Evolutionary conservation across 768 basidiomycete species (phyloP).

Genomic region (Cubamyces sp.): DNA sequence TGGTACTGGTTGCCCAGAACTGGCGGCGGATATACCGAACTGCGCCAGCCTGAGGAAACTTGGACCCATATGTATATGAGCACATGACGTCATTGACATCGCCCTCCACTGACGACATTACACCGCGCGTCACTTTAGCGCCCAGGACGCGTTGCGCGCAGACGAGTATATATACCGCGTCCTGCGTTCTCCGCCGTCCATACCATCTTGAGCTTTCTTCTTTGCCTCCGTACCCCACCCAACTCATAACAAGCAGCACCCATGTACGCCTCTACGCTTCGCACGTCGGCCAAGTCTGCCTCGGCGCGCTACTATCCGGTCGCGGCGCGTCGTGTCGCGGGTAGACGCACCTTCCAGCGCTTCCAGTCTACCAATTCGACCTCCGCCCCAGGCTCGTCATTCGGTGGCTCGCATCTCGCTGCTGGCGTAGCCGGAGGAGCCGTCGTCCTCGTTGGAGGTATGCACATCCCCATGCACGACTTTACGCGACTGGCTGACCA

Average conservation of each 20-base stretch:
- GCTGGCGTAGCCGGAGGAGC: constrained; percentile 38
- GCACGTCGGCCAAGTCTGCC: constrained; percentile 1
- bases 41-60: too few relatives aligned
- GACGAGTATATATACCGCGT: constrained; percentile 8
- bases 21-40: too few relatives aligned
- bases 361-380: constrained; percentile 29
- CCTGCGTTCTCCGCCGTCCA: background rate
- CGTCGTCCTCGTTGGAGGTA: constrained; percentile 37
- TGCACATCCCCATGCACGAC: too few relatives aligned
- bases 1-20: too few relatives aligned
- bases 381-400: background rate
- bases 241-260: background rate
- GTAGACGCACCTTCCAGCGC: constrained; percentile 26
- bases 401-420: constrained; percentile 29
- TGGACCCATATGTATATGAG: background rate
- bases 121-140: background rate
- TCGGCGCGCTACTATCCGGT: background rate
- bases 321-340: constrained; percentile 28
- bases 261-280: constrained; percentile 18
- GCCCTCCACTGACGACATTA: constrained; percentile 17
- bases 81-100: constrained; percentile 17
- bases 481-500: too few relatives aligned
- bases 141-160: constrained; percentile 5
- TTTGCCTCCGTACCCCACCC: background rate
- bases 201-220: background rate